These are phyloP conservation scores for Tritrichomonas foetus DNA, from an alignment of 208 protist species.

Conservation along the genomic window DNA sequence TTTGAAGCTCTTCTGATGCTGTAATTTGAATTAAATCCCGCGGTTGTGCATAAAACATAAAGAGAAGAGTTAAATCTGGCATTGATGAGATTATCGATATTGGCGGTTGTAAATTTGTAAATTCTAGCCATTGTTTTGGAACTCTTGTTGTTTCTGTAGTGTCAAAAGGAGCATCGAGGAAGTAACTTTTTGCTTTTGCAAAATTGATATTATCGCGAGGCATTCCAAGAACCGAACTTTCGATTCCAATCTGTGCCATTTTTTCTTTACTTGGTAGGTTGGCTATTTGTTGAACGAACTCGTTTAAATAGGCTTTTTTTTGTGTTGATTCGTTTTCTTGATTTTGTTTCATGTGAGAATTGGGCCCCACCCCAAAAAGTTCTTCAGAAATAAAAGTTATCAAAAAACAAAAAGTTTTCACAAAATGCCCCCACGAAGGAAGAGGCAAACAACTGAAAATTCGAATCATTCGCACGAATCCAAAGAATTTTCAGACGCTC, in stretches of 20 bases:
- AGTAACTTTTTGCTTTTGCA: neutral
- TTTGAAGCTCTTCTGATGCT: neutral
- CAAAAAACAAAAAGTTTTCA: too few species aligned
- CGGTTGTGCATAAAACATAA: constrained; percentile 23
- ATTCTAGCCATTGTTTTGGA: constrained; percentile 9
- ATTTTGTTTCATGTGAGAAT: too few species aligned
- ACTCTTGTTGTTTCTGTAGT: neutral
- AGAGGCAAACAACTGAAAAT: too few species aligned
- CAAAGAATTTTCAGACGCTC: too few species aligned
- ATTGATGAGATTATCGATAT: neutral
- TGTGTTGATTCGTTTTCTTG: neutral
- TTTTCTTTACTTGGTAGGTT: neutral
- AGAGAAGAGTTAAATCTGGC: neutral
- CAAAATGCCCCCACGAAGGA: too few species aligned
- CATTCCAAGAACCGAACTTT: neutral
- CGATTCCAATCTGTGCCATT: constrained; percentile 33
- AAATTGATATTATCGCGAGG: neutral
- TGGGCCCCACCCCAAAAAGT: too few species aligned
- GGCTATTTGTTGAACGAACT: neutral
- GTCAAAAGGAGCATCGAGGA: neutral
- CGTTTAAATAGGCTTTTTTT: neutral
- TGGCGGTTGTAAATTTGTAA: neutral
- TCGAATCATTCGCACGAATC: too few species aligned
- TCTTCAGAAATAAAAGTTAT: too few species aligned
- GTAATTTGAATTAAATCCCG: neutral